These are phyloP conservation scores for Phlebopus sp. DNA, from an alignment of 1,284 basidiomycete genomes.

Conservation along the genomic window DNA sequence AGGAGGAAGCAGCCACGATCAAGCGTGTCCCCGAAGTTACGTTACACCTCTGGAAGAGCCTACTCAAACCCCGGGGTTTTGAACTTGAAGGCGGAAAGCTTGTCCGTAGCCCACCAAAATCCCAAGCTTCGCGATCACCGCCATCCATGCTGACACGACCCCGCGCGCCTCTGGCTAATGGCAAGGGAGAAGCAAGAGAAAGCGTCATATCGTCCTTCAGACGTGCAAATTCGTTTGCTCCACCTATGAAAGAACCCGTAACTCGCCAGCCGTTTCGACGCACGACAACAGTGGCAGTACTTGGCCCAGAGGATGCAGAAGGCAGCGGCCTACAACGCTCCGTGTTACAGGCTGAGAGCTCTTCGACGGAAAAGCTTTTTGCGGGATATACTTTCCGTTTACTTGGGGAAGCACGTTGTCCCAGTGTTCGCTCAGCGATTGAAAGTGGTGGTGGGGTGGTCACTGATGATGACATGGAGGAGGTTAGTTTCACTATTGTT, in stretches of 20 bases:
- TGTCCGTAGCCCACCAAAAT: conserved; percentile 53
- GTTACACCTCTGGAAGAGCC: conserved; percentile 62
- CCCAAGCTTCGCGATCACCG: conserved; percentile 22
- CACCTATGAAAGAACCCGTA: conserved; percentile 27
- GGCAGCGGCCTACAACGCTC: conserved; percentile 13
- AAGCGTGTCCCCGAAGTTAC: conserved; percentile 57
- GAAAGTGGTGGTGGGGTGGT: conserved; percentile 54
- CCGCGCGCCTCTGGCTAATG: conserved; percentile 1
- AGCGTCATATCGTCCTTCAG: conserved; percentile 56
- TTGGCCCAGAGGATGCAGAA: conserved; percentile 18
- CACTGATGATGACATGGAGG: conserved; percentile 40
- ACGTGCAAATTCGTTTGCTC: conserved; percentile 57
- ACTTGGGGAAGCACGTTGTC: conserved; percentile 60
- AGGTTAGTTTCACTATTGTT: conserved; percentile 64
- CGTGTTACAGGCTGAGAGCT: background rate
- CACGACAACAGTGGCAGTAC: conserved; percentile 26
- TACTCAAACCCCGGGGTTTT: conserved; percentile 64
- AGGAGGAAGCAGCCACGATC: conserved; percentile 52
- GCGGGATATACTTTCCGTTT: conserved; percentile 51
- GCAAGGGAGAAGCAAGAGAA: conserved; percentile 20
- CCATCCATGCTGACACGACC: conserved; percentile 14
- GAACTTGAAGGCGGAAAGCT: conserved; percentile 53
- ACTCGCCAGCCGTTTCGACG: conserved; percentile 51
- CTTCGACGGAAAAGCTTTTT: conserved; percentile 42
- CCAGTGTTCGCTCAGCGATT: conserved; percentile 54